phyloP scores from a whole-genome alignment of 495 filamentous ascomycete species.

The Cercophora samala region DNA sequence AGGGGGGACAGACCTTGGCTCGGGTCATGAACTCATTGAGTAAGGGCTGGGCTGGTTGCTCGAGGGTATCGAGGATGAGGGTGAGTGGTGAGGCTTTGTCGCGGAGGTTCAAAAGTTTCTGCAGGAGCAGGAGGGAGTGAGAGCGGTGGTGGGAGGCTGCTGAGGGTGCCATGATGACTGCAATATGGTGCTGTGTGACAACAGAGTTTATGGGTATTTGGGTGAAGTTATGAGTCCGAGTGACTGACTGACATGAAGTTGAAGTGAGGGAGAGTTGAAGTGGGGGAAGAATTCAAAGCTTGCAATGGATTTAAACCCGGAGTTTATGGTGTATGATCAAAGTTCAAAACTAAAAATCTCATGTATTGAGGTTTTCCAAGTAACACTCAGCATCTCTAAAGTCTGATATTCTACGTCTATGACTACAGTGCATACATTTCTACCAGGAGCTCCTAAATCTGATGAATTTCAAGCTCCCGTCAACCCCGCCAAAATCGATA shows the following conservation, averaged over 20 bases:
- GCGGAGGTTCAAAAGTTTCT: conserved; percentile 72
- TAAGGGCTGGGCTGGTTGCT: conserved; percentile 72
- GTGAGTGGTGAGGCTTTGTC: conserved; percentile 85
- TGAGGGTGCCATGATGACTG: conserved; percentile 45
- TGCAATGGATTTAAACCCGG: not conserved
- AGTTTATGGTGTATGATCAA: no score
- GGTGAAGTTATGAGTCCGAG: not conserved
- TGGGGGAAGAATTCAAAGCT: not conserved
- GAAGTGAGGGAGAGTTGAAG: not conserved
- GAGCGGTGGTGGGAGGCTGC: conserved; percentile 67
- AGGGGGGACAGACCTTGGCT: conserved; percentile 56
- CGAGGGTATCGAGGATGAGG: conserved; percentile 76
- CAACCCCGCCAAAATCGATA: not conserved
- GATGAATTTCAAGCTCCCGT: not conserved
- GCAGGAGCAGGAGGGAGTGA: conserved; percentile 82
- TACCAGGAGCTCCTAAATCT: no score
- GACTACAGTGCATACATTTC: no score
- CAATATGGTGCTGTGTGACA: not conserved
- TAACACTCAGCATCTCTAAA: not conserved
- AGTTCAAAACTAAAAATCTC: no score
- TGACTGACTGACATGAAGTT: not conserved
- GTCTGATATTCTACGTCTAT: no score
- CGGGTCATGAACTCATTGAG: conserved; percentile 69
- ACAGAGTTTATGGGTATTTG: no score
- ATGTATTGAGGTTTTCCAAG: not conserved